A percentile compares a stretch with the other conserved stretches of the same genome.
Evolutionary conservation across 2,329 filamentous ascomycete genomes (phyloP).

Genomic region (Fusarium pilosicola): DNA sequence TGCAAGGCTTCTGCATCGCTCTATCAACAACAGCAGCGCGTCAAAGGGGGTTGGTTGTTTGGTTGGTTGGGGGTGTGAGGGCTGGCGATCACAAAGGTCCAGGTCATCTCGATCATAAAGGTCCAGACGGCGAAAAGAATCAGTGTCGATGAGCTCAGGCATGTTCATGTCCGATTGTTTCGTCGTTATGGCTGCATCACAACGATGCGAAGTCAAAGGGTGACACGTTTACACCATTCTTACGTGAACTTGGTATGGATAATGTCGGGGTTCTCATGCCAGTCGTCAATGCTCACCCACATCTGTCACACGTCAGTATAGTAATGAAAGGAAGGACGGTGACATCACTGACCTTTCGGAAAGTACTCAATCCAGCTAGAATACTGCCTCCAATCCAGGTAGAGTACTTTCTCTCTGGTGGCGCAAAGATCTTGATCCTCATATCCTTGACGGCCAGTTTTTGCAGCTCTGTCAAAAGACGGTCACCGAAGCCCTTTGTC

Average conservation of each 20-base stretch:
- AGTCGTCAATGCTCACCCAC: conserved; percentile 99
- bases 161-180: conserved; percentile 12
- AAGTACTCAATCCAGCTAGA: conserved; percentile 94
- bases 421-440: conserved; percentile 99
- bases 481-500: conserved; percentile 96
- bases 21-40: conserved; percentile 22
- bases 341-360: conserved; percentile 81
- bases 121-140: conserved; percentile 6
- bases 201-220: conserved; percentile 17
- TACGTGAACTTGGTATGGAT: conserved; percentile 98
- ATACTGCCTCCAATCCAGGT: conserved; percentile 99
- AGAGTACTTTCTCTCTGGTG: conserved; percentile 96
- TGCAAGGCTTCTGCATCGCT: conserved; percentile 30
- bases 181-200: conserved; percentile 20
- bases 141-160: neutral
- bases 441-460: conserved; percentile 96
- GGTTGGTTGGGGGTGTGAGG: conserved; percentile 14
- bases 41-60: conserved; percentile 3
- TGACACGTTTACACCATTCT: conserved; percentile 21
- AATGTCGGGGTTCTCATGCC: conserved; percentile 99
- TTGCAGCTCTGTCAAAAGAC: conserved; percentile 91
- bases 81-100: conserved; percentile 22
- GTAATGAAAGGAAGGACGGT: neutral
- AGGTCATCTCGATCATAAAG: conserved; percentile 34
- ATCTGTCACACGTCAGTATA: conserved; percentile 68